These are phyloP conservation scores for Fraxinus paxiana DNA, from an alignment of 305 asterid species.

Conservation along the genomic window DNA sequence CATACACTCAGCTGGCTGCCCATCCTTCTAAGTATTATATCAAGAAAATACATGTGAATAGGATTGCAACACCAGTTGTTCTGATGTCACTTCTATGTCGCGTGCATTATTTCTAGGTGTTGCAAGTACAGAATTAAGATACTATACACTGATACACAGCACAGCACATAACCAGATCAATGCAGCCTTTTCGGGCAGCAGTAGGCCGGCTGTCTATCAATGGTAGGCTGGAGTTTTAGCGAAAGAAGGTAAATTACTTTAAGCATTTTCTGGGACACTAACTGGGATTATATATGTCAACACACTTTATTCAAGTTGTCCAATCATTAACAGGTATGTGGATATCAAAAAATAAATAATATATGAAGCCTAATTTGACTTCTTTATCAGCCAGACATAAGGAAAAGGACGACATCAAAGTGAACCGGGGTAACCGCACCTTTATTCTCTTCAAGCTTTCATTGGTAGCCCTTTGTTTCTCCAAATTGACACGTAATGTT, in stretches of 20 bases:
- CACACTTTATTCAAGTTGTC: background rate
- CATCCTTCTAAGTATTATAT: background rate
- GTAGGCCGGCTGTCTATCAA: background rate
- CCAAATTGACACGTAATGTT: conserved; percentile 43
- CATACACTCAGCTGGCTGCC: background rate
- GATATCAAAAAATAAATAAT: background rate
- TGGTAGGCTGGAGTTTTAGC: background rate
- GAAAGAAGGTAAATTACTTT: background rate
- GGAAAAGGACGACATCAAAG: background rate
- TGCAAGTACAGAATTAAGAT: background rate
- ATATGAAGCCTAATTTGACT: background rate
- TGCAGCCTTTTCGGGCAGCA: background rate
- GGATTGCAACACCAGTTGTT: background rate
- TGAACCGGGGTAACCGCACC: conserved; percentile 36
- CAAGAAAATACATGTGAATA: background rate
- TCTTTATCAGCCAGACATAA: background rate
- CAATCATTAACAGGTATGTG: background rate
- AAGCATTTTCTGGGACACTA: background rate
- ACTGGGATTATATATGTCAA: background rate
- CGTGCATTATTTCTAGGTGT: background rate
- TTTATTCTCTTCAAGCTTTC: conserved; percentile 61
- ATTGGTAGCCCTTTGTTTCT: conserved; percentile 48
- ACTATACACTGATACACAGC: background rate
- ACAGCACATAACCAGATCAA: background rate
- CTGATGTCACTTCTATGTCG: background rate